These are phyloP conservation scores for Candida gigantensis DNA, from an alignment of 1,139 yeast species.

Conservation along the genomic window DNA sequence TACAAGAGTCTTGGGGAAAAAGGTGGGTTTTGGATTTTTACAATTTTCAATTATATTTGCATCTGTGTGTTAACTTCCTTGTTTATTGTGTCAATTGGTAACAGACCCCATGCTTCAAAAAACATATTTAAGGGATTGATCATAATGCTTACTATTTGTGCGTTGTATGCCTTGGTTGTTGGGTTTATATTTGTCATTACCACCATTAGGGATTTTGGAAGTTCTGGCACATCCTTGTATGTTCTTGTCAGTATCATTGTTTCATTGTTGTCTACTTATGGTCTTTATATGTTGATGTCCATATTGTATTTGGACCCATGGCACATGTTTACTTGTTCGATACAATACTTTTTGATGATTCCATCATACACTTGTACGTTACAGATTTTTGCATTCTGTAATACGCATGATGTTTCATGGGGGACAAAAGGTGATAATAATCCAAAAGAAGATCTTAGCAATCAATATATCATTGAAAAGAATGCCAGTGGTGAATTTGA, in stretches of 20 bases:
- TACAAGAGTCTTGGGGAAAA: slow-evolving; percentile 53
- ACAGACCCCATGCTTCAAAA: slow-evolving; percentile 87
- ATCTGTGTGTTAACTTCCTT: slow-evolving; percentile 80
- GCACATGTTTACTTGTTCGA: slow-evolving; percentile 84
- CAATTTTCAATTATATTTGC: slow-evolving; percentile 80
- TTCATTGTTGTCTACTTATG: slow-evolving; percentile 88
- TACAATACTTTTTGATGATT: slow-evolving; percentile 81
- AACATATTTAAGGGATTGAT: slow-evolving; percentile 72
- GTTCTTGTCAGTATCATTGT: slow-evolving; percentile 73
- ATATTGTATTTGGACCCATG: slow-evolving; percentile 87
- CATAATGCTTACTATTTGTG: slow-evolving; percentile 71
- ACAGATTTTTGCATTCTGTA: slow-evolving; percentile 92
- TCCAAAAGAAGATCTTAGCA: slow-evolving; percentile 53
- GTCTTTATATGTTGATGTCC: slow-evolving; percentile 78
- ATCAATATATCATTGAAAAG: slow-evolving; percentile 48
- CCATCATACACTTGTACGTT: slow-evolving; percentile 92
- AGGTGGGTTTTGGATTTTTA: slow-evolving; percentile 79
- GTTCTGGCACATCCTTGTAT: slow-evolving; percentile 50
- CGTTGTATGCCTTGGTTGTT: slow-evolving; percentile 76
- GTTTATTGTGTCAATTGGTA: slow-evolving; percentile 91
- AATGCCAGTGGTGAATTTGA: slow-evolving; percentile 70
- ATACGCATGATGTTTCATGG: slow-evolving; percentile 96
- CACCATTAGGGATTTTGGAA: slow-evolving; percentile 46
- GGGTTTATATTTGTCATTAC: slow-evolving; percentile 77
- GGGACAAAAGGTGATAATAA: slow-evolving; percentile 94